Base-by-base conservation (phyloP, 2,329 filamentous ascomycete genomes). In the Aspergillus ochraceus region DNA sequence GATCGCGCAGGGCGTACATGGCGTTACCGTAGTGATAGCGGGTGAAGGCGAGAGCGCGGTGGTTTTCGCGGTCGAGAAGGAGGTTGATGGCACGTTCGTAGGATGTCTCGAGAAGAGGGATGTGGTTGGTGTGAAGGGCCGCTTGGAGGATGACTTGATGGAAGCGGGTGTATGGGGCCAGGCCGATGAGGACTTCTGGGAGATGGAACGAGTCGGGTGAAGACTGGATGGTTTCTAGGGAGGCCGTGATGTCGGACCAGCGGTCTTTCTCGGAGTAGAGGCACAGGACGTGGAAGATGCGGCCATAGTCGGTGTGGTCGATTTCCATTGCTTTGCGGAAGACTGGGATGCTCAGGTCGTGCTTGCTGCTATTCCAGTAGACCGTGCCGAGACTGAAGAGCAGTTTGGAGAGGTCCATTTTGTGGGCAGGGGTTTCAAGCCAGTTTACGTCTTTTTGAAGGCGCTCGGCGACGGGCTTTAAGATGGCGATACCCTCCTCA, bases 71-170 rank as follows among this genome's bases (percentile, higher is more conserved):
- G 47, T 59, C 22, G 9, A 30, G 46, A 12, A 54, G 55, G 17
- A 60, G 24, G 30, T 57, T 45, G 57, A 70, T 68, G 47, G 66
- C 63, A n/a, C 52, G 51, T 11, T 67, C 54, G 29, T 70, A 68
- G 19, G 66, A 58, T 12, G 46, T 50, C 36, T 64, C 63, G 36
- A 68, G 46, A 52, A 68, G 22, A 36, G 61, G 59, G 32, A 66
- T 59, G 29, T 59, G 53, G 6, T 58, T 46, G 6, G 62, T 66
- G 51, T 65, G 58, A 20, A 66, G 52, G n/a, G 60, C 62, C 39
- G 60, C 54, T 17, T 62, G 54, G 11, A 63, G 46, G 42, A 67
- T 11, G 20, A 61, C 60, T 4, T 46, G 47, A 53, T 65, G 63
- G 50, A 68, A 54, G 5, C 55, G 55, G 9, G 61, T 62, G 20